Base-by-base conservation (phyloP, 805 yeast species). In the Kazachstania viticola region DNA sequence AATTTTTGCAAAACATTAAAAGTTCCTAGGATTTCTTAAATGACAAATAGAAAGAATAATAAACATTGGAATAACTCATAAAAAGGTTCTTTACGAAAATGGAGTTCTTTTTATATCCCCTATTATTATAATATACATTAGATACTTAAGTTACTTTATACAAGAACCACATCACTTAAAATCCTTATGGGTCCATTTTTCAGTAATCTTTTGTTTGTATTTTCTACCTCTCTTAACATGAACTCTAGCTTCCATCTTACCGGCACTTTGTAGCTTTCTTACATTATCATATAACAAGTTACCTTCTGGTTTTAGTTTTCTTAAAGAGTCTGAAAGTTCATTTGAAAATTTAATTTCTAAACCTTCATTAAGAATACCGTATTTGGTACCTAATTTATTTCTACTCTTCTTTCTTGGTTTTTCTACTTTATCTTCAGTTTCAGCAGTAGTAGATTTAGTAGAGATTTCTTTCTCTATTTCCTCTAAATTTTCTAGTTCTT, bases 131-230 rank as follows among this genome's bases (percentile, higher is more conserved):
- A 19, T 19, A 19, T 19, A 19, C 22, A 19, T 8, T 8, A 19
- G 22, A 19, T 19, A 11, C 9, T 19, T 7, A 19, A 11, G 22
- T 11, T 19, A 19, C 22, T 19, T 19, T 19, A 19, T 11, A 19
- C 11, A 19, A 19, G 22, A 8, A 11, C 9, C 11, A 11, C 22
- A 19, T 19, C 64, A 78, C 60, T 78, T 77, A 51, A 81, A 82
- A 60, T 88, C 94, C 62, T 88, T 88, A 61, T 80, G 82, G 21
- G 87, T 71, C 93, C 94, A 84, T 61, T 87, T 88, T 57, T 88
- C 95, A 19, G 94, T 80, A 39, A 79, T 60, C 65, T 79, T 83
- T 37, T 69, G 78, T 44, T 74, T 67, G 49, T 77, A 79, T 53
- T 72, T 77, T 51, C 79, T 71, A 54, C 72, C 73, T 42, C 65